A percentile compares a stretch with the other conserved stretches of the same genome.
phyloP scores from a whole-genome alignment of 352 stramenopile genomes.

The Lagenidium giganteum region DNA sequence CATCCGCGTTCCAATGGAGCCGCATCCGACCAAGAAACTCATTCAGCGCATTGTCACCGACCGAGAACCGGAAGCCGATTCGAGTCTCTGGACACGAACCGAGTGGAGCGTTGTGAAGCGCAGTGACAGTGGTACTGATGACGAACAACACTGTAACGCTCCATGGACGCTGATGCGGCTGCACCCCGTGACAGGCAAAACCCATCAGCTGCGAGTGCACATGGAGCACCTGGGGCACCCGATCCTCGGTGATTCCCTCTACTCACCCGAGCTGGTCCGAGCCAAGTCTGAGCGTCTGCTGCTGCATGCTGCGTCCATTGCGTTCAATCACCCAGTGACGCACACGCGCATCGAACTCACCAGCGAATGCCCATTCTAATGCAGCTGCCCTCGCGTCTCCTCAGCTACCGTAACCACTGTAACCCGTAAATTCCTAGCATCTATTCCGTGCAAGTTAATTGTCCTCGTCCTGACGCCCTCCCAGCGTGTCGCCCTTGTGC shows the following conservation, averaged over 20 bases:
- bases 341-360: slow-evolving; percentile 2
- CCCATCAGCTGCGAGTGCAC: slow-evolving; percentile 94
- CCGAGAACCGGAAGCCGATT: no score
- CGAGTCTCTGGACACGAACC: slow-evolving; percentile 12
- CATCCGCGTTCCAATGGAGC: slow-evolving; percentile 45
- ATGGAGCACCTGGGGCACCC: slow-evolving; percentile 88
- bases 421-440: no score
- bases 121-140: no score
- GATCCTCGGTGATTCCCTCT: slow-evolving; percentile 91
- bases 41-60: slow-evolving; percentile 40
- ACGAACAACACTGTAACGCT: no score
- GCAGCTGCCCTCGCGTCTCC: no score
- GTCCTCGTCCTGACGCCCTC: slow-evolving; percentile 24
- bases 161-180: slow-evolving; percentile 66
- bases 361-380: no score
- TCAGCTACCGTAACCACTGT: no score
- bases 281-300: slow-evolving; percentile 30
- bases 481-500: slow-evolving; percentile 50
- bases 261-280: slow-evolving; percentile 44
- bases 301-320: slow-evolving; percentile 8
- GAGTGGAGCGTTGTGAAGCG: slow-evolving; percentile 29
- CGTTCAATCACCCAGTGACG: slow-evolving; percentile 11
- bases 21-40: slow-evolving; percentile 34
- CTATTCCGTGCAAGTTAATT: no score
- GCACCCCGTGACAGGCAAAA: slow-evolving; percentile 76